Percentiles rank a stretch among this genome's conserved stretches.
phyloP scores from a whole-genome alignment of 441 rosid genomes.

The Aleurites moluccanus region DNA sequence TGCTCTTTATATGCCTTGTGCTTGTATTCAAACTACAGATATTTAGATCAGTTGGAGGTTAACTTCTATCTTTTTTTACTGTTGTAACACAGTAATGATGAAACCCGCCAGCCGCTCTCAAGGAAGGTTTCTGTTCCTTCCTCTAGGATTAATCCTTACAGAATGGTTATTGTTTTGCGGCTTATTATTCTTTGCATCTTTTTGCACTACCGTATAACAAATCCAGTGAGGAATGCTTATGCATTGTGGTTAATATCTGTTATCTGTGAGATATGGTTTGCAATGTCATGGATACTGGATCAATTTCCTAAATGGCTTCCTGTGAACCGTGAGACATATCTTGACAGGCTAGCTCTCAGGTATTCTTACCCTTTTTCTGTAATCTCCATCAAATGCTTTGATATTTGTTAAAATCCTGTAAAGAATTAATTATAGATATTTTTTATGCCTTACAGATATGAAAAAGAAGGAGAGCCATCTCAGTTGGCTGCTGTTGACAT shows the following conservation, averaged over 20 bases:
- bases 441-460: slow-evolving; percentile 29
- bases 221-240: slow-evolving; percentile 39
- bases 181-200: slow-evolving; percentile 39
- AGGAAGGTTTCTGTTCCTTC: slow-evolving; percentile 43
- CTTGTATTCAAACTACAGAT: neutral
- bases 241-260: slow-evolving; percentile 43
- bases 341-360: slow-evolving; percentile 43
- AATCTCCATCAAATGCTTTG: neutral
- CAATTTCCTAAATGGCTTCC: slow-evolving; percentile 52
- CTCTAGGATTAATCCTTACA: slow-evolving; percentile 45
- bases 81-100: slow-evolving; percentile 37
- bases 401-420: neutral
- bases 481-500: slow-evolving; percentile 40
- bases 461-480: slow-evolving; percentile 41
- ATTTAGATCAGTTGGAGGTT: neutral
- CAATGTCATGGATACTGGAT: slow-evolving; percentile 45
- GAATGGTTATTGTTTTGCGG: slow-evolving; percentile 46
- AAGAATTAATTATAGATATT: neutral
- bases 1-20: neutral
- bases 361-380: slow-evolving; percentile 15
- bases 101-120: slow-evolving; percentile 45
- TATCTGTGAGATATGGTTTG: slow-evolving; percentile 49
- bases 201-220: slow-evolving; percentile 43
- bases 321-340: slow-evolving; percentile 47
- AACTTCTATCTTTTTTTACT: neutral